Evolutionary conservation across 768 basidiomycete genomes (phyloP).

Genomic region (Suillus alpinus): DNA sequence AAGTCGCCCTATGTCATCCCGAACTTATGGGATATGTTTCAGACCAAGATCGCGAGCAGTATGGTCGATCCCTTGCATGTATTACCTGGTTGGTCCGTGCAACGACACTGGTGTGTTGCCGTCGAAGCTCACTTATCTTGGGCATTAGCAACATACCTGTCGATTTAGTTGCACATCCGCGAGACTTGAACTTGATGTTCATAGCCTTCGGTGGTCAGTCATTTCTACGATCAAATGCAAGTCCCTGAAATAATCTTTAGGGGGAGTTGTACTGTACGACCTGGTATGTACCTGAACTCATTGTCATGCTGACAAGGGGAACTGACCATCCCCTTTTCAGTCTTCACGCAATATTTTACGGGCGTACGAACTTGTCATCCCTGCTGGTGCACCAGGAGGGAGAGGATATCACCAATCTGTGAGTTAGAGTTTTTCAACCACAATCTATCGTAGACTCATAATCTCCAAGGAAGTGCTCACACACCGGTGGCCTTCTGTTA

Average conservation of each 20-base stretch:
- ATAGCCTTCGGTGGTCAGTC: constrained; percentile 71
- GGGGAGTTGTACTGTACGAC: constrained; percentile 59
- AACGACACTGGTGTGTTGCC: neutral
- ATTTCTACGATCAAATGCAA: constrained; percentile 1
- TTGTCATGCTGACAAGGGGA: neutral
- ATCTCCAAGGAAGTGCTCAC: constrained; percentile 57
- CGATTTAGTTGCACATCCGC: constrained; percentile 65
- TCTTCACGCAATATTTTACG: constrained; percentile 50
- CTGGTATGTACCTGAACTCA: constrained; percentile 36
- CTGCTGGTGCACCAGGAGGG: constrained; percentile 83
- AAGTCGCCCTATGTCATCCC: constrained; percentile 68
- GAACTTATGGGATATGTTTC: constrained; percentile 67
- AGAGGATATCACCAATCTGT: constrained; percentile 57
- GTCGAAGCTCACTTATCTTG: constrained; percentile 8
- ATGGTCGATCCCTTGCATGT: neutral
- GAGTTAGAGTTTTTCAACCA: neutral
- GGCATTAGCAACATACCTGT: constrained; percentile 46
- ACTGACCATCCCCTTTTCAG: constrained; percentile 19
- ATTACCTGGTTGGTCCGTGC: neutral
- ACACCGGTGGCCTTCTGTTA: constrained; percentile 68
- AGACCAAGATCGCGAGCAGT: constrained; percentile 22
- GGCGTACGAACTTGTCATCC: constrained; percentile 66
- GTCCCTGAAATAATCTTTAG: constrained; percentile 30
- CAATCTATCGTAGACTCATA: neutral
- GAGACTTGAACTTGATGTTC: constrained; percentile 69